These are phyloP conservation scores for Venturia effusa DNA, from an alignment of 2,329 filamentous ascomycete species.

Conservation along the genomic window DNA sequence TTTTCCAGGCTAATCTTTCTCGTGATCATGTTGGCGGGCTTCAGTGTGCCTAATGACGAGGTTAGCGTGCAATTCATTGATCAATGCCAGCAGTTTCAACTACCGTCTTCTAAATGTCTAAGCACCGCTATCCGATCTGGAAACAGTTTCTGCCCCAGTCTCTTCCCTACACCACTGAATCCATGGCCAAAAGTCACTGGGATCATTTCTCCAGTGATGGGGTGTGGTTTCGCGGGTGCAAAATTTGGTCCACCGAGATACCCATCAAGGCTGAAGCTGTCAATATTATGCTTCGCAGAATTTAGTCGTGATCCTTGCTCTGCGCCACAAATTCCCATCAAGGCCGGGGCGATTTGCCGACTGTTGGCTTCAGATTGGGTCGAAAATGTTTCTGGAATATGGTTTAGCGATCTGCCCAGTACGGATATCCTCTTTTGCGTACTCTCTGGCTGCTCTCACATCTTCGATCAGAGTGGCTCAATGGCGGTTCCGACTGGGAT, in stretches of 20 bases:
- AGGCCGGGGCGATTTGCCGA: conserved; percentile 31
- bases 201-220: conserved; percentile 15
- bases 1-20: conserved; percentile 24
- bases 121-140: conserved; percentile 50
- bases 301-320: not conserved
- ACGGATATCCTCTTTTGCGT: conserved; percentile 19
- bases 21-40: conserved; percentile 24
- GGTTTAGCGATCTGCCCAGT: conserved; percentile 19
- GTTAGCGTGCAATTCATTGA: not conserved
- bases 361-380: not conserved
- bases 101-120: conserved; percentile 32
- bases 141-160: conserved; percentile 15
- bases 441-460: conserved; percentile 25
- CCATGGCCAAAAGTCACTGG: conserved; percentile 24
- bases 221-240: conserved; percentile 16
- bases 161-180: conserved; percentile 20
- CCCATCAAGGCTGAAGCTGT: conserved; percentile 38
- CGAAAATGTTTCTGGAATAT: conserved; percentile 20
- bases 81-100: not conserved
- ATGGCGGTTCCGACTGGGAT: not conserved
- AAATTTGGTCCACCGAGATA: conserved; percentile 31
- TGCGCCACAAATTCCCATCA: conserved; percentile 44
- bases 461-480: not conserved
- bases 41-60: conserved; percentile 15
- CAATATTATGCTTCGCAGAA: not conserved